Evolutionary conservation across 2,329 filamentous ascomycete genomes (phyloP), one percentile per base, ranked within the genome.

Genomic region (Orbilia quercus): DNA sequence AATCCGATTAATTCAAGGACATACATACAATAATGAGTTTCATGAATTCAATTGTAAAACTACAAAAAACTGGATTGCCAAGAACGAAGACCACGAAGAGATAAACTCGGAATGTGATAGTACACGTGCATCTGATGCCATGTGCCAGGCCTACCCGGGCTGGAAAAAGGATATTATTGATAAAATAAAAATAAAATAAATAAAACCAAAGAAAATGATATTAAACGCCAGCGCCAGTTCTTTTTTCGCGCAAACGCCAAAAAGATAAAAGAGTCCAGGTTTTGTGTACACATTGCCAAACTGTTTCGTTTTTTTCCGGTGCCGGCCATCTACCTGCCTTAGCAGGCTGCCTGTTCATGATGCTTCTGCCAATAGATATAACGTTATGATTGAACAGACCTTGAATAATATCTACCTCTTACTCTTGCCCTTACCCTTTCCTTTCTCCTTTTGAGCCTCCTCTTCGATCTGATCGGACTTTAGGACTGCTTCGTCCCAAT

Each of bases 401-500:
- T n/a, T 40, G n/a, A 14, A 23, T 31, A 9, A 40, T 31, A 28
- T 48, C 34, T 14, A 31, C 18, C 23, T 65, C 66, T 54, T n/a
- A n/a, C 48, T 60, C 34, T 45, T 73, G 38, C 47, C 48, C 18
- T 47, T 66, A 23, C 60, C 54, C 31, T 64, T 72, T 16, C 44
- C 51, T 36, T 64, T 66, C 14, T 60, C 54, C 40, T 60, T 18
- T 28, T 44, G 54, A 7, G 54, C 54, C 51, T 78, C 78, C 45
- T 79, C 80, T 34, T 74, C 70, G 18, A 74, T 36, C 34, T 74
- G 62, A 25, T 74, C 70, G 22, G 64, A 67, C 45, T 64, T 67
- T 57, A 69, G 51, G 11, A 53, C 70, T 31, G 70, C 70, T 22
- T 67, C 70, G 45, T 67, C 70, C 70, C 70, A 74, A 47, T 82